These are phyloP conservation scores for Ottelia alismoides DNA, from an alignment of 106 monocot genomes.

Conservation along the genomic window DNA sequence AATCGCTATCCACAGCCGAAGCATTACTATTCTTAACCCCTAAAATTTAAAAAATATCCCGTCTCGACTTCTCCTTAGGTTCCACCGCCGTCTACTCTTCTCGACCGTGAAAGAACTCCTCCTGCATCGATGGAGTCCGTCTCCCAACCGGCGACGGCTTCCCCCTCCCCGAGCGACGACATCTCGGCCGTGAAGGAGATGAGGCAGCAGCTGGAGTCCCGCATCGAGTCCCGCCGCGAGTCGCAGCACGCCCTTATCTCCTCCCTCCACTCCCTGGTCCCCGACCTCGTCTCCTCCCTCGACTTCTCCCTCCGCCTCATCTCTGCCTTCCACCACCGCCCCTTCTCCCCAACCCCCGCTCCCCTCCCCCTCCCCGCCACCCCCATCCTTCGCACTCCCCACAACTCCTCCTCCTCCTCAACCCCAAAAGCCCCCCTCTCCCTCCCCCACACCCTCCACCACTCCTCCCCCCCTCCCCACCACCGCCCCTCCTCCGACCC, in stretches of 20 bases:
- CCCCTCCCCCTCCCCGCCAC: constrained; percentile 2
- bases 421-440: constrained; percentile 3
- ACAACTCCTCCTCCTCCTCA: constrained; percentile 7
- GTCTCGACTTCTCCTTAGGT: not conserved
- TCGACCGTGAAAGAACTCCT: not conserved
- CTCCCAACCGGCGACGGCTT: not conserved
- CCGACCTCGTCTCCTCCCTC: constrained; percentile 61
- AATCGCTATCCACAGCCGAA: not conserved
- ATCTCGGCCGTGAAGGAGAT: constrained; percentile 26
- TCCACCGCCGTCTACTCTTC: not conserved
- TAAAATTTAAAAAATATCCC: not conserved
- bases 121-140: constrained; percentile 6
- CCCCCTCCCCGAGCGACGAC: constrained; percentile 26
- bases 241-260: constrained; percentile 44
- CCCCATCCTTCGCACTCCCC: constrained; percentile 17
- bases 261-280: constrained; percentile 50
- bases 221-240: constrained; percentile 33
- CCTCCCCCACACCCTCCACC: constrained; percentile 11
- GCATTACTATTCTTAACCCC: not conserved
- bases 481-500: not conserved
- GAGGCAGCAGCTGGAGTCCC: constrained; percentile 27
- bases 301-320: constrained; percentile 64
- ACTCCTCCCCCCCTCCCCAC: constrained; percentile 4
- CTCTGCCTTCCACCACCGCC: constrained; percentile 73
- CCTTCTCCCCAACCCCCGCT: constrained; percentile 46